Conservation (phyloP, 2,329 filamentous ascomycete species). For the Calonectria fujianensis region DNA sequence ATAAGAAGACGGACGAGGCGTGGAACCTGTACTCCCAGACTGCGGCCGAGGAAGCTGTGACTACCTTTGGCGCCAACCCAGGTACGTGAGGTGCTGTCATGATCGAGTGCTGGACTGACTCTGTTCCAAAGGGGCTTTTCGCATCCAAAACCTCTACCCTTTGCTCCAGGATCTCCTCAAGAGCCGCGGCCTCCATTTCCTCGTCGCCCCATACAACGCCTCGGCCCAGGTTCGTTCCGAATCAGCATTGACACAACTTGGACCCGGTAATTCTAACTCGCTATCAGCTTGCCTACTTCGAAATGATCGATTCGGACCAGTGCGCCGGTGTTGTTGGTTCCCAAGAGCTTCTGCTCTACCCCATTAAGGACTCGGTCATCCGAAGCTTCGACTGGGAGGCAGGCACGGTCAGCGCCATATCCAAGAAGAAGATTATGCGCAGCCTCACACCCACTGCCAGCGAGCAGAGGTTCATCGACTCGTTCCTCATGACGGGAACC, state of each 20-base stretch:
- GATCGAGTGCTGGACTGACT: slow-evolving; percentile 53
- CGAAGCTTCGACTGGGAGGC: slow-evolving; percentile 80
- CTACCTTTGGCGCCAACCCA: slow-evolving; percentile 86
- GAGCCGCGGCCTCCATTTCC: slow-evolving; percentile 81
- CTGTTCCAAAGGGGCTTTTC: slow-evolving; percentile 76
- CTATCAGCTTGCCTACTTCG: slow-evolving; percentile 84
- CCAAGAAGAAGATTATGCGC: slow-evolving; percentile 82
- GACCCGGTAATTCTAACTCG: slow-evolving; percentile 41
- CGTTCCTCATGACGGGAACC: slow-evolving; percentile 87
- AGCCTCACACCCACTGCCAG: slow-evolving; percentile 78
- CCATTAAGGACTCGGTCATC: slow-evolving; percentile 85
- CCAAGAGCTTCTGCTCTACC: slow-evolving; percentile 89
- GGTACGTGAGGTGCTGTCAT: slow-evolving; percentile 68
- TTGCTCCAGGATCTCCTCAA: slow-evolving; percentile 85
- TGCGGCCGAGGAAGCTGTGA: slow-evolving; percentile 86
- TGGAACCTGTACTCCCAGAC: slow-evolving; percentile 92
- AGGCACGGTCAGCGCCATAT: slow-evolving; percentile 76
- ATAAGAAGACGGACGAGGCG: slow-evolving; percentile 83
- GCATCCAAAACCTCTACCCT: slow-evolving; percentile 83
- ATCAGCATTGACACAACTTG: slow-evolving; percentile 1
- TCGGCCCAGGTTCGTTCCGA: slow-evolving; percentile 82
- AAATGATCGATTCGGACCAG: slow-evolving; percentile 79
- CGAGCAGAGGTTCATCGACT: slow-evolving; percentile 87
- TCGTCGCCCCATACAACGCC: slow-evolving; percentile 91
- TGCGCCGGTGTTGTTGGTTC: slow-evolving; percentile 88